A percentile compares a stretch with the other conserved stretches of the same genome.
phyloP scores from a whole-genome alignment of 148 eudicot genomes.

The Rhododendron molle region DNA sequence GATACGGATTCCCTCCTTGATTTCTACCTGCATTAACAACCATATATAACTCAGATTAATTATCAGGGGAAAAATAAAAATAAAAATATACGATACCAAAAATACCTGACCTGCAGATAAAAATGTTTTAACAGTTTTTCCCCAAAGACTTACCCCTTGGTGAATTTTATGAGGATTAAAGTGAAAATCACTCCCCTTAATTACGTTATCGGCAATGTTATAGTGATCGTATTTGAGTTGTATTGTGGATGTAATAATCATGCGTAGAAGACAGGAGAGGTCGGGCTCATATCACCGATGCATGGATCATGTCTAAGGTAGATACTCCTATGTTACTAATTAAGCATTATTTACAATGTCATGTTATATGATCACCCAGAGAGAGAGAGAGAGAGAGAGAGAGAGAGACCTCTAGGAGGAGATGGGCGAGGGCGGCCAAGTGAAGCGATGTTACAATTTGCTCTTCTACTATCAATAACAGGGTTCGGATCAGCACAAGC shows the following conservation, averaged over 20 bases:
- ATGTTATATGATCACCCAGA: neutral
- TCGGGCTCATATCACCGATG: neutral
- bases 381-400: slow-evolving; percentile 1
- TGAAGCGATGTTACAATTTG: slow-evolving; percentile 92
- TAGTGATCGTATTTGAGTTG: neutral
- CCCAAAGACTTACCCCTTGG: neutral
- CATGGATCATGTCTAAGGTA: neutral
- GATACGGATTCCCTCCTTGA: slow-evolving; percentile 29
- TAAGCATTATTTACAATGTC: too few species aligned
- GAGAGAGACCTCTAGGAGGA: slow-evolving; percentile 54
- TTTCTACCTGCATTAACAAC: slow-evolving; percentile 38
- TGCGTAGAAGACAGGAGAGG: neutral
- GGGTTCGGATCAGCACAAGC: slow-evolving; percentile 79
- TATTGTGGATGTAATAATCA: neutral
- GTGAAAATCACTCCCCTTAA: neutral
- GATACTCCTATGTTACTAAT: neutral
- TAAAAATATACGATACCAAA: too few species aligned
- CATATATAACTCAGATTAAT: too few species aligned
- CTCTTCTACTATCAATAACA: slow-evolving; percentile 81
- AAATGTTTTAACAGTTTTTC: neutral
- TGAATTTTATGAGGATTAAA: neutral
- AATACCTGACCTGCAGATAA: too few species aligned
- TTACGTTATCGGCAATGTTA: neutral
- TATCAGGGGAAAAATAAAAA: too few species aligned
- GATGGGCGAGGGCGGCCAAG: slow-evolving; percentile 77